Conservation (phyloP, 108 stramenopile genomes). For the Cyclostephanos invisitatus region DNA sequence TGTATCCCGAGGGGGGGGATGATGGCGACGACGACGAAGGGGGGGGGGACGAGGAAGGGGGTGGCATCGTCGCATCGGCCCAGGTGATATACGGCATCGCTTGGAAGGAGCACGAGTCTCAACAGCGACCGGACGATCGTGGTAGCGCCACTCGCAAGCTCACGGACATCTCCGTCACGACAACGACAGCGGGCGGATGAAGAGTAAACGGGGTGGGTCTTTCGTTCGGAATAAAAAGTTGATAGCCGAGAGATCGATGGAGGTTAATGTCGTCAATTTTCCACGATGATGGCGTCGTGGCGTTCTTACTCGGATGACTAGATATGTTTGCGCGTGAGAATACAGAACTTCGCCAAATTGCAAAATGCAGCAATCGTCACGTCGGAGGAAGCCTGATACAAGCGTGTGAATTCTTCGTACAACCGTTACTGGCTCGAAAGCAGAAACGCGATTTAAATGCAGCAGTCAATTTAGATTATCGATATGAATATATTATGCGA, state of each 20-base stretch:
- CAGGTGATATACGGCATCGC: conserved; percentile 97
- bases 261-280: too few species aligned
- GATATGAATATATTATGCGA: neutral
- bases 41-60: conserved; percentile 30
- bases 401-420: too few species aligned
- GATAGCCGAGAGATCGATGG: too few species aligned
- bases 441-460: too few species aligned
- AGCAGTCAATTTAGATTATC: neutral
- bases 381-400: too few species aligned
- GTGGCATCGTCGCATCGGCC: conserved; percentile 63
- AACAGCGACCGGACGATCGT: conserved; percentile 83
- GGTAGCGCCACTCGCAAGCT: conserved; percentile 77
- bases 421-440: too few species aligned
- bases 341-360: too few species aligned
- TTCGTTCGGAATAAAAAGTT: too few species aligned
- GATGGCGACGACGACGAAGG: conserved; percentile 24
- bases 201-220: neutral
- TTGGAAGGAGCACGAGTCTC: conserved; percentile 94
- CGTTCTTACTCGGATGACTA: too few species aligned
- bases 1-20: conserved; percentile 69
- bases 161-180: conserved; percentile 56
- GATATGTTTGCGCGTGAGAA: too few species aligned
- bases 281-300: too few species aligned
- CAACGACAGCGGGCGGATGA: conserved; percentile 13
- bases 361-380: too few species aligned